phyloP scores from a whole-genome alignment of 1,284 basidiomycete species.

The Tilletiopsis washingtonensis region DNA sequence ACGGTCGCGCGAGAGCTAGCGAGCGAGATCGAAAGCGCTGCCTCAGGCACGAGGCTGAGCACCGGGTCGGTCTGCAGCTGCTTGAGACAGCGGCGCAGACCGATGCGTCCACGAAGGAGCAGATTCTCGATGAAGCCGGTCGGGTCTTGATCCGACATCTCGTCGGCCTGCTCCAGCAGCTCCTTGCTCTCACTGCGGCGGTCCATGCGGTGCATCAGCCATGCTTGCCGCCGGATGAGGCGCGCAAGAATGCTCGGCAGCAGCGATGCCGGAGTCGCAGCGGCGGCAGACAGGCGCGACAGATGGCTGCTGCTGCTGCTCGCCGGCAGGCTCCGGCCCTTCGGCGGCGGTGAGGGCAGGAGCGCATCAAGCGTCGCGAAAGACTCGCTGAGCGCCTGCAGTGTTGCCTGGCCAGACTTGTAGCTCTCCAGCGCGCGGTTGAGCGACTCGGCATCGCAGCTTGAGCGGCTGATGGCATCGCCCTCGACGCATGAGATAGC shows the following conservation, averaged over 20 bases:
- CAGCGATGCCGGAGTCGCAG: no score
- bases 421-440: no score
- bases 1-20: no score
- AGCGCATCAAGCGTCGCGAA: conserved; percentile 16
- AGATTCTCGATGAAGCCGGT: no score
- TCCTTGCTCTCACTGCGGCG: conserved; percentile 14
- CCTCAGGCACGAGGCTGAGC: conserved; percentile 36
- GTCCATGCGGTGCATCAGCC: conserved; percentile 22
- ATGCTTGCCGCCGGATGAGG: conserved; percentile 28
- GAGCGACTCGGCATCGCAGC: conserved; percentile 19
- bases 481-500: conserved; percentile 21
- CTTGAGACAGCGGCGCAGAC: conserved; percentile 18
- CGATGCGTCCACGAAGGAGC: conserved; percentile 22
- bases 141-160: conserved; percentile 6
- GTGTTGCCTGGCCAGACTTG: conserved; percentile 16
- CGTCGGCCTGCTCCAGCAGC: conserved; percentile 17
- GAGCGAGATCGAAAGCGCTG: conserved; percentile 26
- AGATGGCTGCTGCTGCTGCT: no score
- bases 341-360: conserved; percentile 13
- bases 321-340: no score
- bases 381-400: conserved; percentile 16
- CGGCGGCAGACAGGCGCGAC: no score
- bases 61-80: conserved; percentile 28
- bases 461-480: conserved; percentile 20
- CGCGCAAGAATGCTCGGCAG: conserved; percentile 23